Percentiles rank a stretch among this genome's conserved stretches.
Evolutionary conservation across 1,139 yeast genomes (phyloP).

Genomic region (Eremothecium cymbalariae): DNA sequence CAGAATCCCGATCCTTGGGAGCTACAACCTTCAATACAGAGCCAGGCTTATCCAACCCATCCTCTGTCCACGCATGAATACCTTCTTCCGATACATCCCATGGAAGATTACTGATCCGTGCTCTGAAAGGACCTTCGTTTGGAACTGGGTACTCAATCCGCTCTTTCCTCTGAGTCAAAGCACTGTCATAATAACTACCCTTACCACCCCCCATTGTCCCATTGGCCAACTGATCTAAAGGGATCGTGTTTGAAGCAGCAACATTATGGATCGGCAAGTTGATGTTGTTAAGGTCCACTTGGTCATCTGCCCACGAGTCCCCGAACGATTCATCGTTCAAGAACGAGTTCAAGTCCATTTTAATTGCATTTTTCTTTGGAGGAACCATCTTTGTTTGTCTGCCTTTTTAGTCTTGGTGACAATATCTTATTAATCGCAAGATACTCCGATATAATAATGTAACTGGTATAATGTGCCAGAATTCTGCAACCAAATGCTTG

Average conservation of each 20-base stretch:
- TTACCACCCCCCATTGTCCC: conserved; percentile 16
- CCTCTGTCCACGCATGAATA: conserved; percentile 59
- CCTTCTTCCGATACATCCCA: conserved; percentile 69
- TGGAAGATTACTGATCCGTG: conserved; percentile 78
- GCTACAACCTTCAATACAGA: conserved; percentile 49
- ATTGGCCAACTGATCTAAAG: conserved; percentile 25
- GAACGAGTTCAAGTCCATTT: conserved; percentile 51
- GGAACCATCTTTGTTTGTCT: conserved; percentile 41
- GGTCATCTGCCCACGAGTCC: conserved; percentile 76
- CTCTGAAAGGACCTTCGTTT: conserved; percentile 84
- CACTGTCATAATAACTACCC: conserved; percentile 33
- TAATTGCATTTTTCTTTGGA: conserved; percentile 46
- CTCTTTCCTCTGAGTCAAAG: conserved; percentile 33
- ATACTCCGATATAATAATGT: too few relatives aligned
- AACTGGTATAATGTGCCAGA: too few relatives aligned
- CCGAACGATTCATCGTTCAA: conserved; percentile 44
- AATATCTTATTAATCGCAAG: too few relatives aligned
- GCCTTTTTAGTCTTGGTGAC: conserved; percentile 1
- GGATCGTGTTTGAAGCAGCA: conserved; percentile 25
- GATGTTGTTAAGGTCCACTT: conserved; percentile 59
- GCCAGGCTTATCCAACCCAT: conserved; percentile 48
- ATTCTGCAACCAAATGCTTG: too few relatives aligned
- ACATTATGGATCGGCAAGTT: conserved; percentile 40
- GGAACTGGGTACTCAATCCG: conserved; percentile 80
- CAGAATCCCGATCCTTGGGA: conserved; percentile 60